A percentile compares a stretch with the other conserved stretches of the same genome.
Evolutionary conservation across 768 basidiomycete genomes (phyloP).

Genomic region (Russula emetica): DNA sequence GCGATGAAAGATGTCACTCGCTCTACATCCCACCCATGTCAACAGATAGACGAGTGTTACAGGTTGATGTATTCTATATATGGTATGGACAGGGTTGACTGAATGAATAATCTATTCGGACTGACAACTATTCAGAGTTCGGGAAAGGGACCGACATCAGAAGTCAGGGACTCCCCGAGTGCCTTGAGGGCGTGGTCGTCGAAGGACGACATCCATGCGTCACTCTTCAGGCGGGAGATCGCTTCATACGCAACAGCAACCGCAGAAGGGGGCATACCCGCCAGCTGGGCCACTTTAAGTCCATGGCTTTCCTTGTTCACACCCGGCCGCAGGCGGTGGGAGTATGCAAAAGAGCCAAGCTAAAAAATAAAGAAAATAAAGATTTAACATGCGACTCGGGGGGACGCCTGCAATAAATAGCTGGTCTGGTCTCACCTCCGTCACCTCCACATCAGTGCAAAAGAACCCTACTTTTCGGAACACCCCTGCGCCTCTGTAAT

Average conservation of each 20-base stretch:
- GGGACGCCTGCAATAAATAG: not conserved
- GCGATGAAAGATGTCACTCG: no score
- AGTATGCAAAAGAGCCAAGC: constrained; percentile 79
- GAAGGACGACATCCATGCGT: constrained; percentile 7
- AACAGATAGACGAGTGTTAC: not conserved
- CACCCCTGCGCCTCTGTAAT: constrained; percentile 41
- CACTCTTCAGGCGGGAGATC: constrained; percentile 40
- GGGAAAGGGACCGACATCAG: not conserved
- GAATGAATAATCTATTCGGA: not conserved
- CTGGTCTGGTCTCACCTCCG: constrained; percentile 46
- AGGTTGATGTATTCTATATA: not conserved
- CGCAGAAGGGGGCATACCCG: constrained; percentile 69
- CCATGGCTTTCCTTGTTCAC: constrained; percentile 91
- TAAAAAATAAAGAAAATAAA: constrained; percentile 33
- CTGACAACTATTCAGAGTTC: not conserved
- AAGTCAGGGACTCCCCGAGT: constrained; percentile 24
- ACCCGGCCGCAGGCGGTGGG: constrained; percentile 74
- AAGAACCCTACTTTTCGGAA: constrained; percentile 74
- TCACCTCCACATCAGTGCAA: constrained; percentile 84
- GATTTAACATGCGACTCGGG: not conserved
- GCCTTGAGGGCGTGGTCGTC: constrained; percentile 9
- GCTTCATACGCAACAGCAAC: constrained; percentile 58
- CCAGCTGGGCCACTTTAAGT: constrained; percentile 81
- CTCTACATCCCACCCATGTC: not conserved
- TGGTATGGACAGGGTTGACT: not conserved